Conservation (phyloP, 2,329 filamentous ascomycete genomes). For the Alternaria postmessia region DNA sequence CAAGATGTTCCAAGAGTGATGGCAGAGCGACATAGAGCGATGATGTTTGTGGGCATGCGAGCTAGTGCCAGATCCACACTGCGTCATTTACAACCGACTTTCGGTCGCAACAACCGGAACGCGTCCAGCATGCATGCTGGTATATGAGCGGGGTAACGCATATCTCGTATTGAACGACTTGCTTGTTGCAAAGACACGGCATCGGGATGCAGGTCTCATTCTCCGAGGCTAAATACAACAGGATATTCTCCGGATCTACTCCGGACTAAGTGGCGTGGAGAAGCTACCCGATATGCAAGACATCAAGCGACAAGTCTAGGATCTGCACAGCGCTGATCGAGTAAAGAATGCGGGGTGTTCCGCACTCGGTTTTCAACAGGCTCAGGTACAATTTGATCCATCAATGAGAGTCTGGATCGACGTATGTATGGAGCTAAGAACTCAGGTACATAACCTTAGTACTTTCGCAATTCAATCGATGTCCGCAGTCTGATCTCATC, state of each 20-base stretch:
- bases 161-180: neutral
- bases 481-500: too few relatives aligned
- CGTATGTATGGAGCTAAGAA: neutral
- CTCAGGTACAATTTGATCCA: constrained; percentile 9
- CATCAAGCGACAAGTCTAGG: neutral
- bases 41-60: neutral
- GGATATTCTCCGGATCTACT: constrained; percentile 9
- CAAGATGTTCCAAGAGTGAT: too few relatives aligned
- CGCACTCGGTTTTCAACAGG: neutral
- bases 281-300: neutral
- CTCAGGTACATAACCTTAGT: neutral
- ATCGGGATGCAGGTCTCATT: neutral
- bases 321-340: constrained; percentile 2
- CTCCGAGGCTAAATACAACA: constrained; percentile 18
- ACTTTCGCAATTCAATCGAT: too few relatives aligned
- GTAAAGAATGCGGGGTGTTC: constrained; percentile 5
- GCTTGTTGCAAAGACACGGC: neutral
- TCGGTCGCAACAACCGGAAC: neutral
- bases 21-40: neutral
- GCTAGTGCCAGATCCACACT: neutral
- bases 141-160: neutral
- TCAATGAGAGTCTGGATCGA: neutral
- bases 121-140: neutral
- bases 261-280: neutral
- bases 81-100: neutral